These are phyloP conservation scores for Mitragyna speciosa DNA, from an alignment of 257 asterid genomes.

Conservation along the genomic window DNA sequence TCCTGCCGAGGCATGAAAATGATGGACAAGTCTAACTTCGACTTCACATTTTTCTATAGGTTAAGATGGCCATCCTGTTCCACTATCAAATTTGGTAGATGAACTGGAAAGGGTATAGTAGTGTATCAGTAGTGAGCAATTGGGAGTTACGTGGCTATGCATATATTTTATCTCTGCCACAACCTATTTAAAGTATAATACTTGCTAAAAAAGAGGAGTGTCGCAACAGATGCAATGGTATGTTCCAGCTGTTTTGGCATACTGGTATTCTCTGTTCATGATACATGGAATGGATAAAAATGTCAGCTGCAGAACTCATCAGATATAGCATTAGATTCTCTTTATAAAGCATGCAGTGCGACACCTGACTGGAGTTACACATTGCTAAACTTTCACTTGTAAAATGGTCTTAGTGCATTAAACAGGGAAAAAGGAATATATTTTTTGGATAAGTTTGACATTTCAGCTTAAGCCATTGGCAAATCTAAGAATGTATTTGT, in stretches of 20 bases:
- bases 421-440: not conserved
- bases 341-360: not conserved
- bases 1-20: slow-evolving; percentile 93
- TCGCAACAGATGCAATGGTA: slow-evolving; percentile 93
- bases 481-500: not conserved
- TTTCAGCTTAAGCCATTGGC: not conserved
- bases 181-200: not conserved
- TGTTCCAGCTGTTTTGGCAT: slow-evolving; percentile 74
- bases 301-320: too few relatives aligned
- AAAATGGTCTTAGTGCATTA: not conserved
- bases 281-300: slow-evolving; percentile 8
- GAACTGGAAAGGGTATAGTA: slow-evolving; percentile 45
- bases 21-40: slow-evolving; percentile 78
- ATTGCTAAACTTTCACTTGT: not conserved
- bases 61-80: slow-evolving; percentile 98
- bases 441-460: not conserved
- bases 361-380: not conserved
- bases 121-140: not conserved
- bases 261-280: slow-evolving; percentile 76
- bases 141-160: too few relatives aligned
- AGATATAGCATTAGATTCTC: slow-evolving; percentile 1
- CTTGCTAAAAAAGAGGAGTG: slow-evolving; percentile 85
- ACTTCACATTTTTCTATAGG: slow-evolving; percentile 74
- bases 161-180: too few relatives aligned
- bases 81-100: slow-evolving; percentile 86